These are phyloP conservation scores for Populus deltoides DNA, from an alignment of 345 rosid genomes.

Conservation along the genomic window DNA sequence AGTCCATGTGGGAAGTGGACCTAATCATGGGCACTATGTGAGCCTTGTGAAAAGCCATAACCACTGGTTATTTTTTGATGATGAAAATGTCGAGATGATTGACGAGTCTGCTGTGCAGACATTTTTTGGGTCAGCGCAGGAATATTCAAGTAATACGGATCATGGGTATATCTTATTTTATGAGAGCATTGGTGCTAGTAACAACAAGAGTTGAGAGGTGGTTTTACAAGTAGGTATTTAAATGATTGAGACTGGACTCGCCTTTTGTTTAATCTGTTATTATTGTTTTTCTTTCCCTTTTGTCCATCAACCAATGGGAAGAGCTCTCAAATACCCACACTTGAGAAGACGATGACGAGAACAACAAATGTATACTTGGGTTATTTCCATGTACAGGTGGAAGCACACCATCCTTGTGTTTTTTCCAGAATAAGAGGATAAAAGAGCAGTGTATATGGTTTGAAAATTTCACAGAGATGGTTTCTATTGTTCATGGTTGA, in stretches of 20 bases:
- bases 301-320: conserved; percentile 27
- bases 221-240: conserved; percentile 38
- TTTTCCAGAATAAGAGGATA: conserved; percentile 41
- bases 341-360: conserved; percentile 31
- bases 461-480: conserved; percentile 25
- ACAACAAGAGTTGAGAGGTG: conserved; percentile 48
- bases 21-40: conserved; percentile 94
- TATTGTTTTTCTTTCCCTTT: conserved; percentile 22
- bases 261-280: conserved; percentile 13
- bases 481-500: conserved; percentile 33
- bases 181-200: conserved; percentile 65
- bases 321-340: conserved; percentile 24
- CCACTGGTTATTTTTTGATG: conserved; percentile 97
- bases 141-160: conserved; percentile 92
- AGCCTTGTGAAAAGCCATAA: conserved; percentile 98
- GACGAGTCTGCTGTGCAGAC: conserved; percentile 98
- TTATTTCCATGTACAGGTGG: conserved; percentile 62
- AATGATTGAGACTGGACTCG: conserved; percentile 35
- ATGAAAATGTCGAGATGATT: conserved; percentile 95
- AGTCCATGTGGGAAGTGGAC: conserved; percentile 97
- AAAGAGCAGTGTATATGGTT: conserved; percentile 44
- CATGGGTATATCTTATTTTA: conserved; percentile 98
- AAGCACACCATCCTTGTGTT: conserved; percentile 37
- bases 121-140: conserved; percentile 96
- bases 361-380: conserved; percentile 45